Evolutionary conservation across 164 flowering plant genomes (phyloP).

Genomic region (Umbilicus rupestris): DNA sequence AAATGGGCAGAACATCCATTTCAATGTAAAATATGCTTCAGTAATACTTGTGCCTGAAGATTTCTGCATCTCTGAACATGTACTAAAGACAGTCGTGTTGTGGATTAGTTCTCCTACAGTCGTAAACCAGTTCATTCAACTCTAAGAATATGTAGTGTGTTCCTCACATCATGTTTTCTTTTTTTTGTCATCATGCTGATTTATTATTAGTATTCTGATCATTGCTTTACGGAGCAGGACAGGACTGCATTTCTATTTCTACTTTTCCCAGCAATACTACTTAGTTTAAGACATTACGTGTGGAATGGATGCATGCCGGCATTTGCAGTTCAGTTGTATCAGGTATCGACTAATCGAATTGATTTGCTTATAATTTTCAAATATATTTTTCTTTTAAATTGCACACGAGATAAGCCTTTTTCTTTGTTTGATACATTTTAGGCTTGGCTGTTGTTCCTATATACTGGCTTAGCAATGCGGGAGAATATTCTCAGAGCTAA

Average conservation of each 20-base stretch:
- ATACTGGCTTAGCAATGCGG: conserved; percentile 85
- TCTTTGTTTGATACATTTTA: conserved; percentile 13
- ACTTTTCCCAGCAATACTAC: conserved; percentile 64
- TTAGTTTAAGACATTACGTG: conserved; percentile 47
- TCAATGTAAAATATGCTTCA: not conserved
- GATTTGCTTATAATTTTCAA: conserved; percentile 6
- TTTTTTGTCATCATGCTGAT: not conserved
- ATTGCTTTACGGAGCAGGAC: conserved; percentile 45
- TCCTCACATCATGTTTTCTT: not conserved
- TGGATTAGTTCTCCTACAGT: too few species aligned
- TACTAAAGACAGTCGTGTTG: not conserved
- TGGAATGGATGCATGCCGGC: conserved; percentile 94
- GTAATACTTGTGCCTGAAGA: not conserved
- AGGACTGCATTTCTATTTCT: conserved; percentile 84
- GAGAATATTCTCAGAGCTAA: conserved; percentile 83
- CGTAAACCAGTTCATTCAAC: not conserved
- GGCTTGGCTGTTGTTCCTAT: conserved; percentile 93
- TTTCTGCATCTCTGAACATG: not conserved
- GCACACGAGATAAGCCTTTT: not conserved
- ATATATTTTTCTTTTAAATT: too few species aligned
- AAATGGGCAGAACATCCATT: not conserved
- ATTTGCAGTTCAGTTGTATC: conserved; percentile 84
- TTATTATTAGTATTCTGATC: not conserved
- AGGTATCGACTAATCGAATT: conserved; percentile 35
- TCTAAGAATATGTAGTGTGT: not conserved